These are phyloP conservation scores for Verticillium tricorpus DNA, from an alignment of 2,329 filamentous ascomycete species.

Conservation along the genomic window DNA sequence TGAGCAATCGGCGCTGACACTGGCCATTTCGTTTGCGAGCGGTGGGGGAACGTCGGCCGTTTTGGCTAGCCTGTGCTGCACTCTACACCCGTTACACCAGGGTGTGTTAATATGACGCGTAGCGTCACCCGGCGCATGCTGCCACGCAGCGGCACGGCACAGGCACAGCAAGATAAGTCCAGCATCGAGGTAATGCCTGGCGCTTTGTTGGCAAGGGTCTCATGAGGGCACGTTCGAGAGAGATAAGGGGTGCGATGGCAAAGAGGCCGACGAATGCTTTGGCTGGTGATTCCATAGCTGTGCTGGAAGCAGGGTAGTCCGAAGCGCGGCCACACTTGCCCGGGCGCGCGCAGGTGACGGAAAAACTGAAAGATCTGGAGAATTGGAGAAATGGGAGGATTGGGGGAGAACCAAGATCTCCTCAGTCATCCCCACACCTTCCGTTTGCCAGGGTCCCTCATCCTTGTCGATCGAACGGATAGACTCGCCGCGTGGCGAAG, in stretches of 20 bases:
- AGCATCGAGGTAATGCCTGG: background rate
- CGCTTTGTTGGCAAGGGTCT: background rate
- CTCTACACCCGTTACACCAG: background rate
- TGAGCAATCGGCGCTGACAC: slow-evolving; percentile 7
- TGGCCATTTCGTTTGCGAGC: slow-evolving; percentile 6
- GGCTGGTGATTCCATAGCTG: too few relatives aligned
- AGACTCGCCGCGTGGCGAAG: slow-evolving; percentile 1
- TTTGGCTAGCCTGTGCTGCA: slow-evolving; percentile 2
- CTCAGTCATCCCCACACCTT: background rate
- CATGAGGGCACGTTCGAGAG: too few relatives aligned
- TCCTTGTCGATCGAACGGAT: slow-evolving; percentile 3
- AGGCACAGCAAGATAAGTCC: background rate
- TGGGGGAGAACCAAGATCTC: slow-evolving; percentile 2
- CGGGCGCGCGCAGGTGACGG: background rate
- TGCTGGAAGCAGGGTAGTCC: too few relatives aligned
- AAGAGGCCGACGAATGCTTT: too few relatives aligned
- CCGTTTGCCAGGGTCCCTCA: background rate
- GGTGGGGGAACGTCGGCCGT: slow-evolving; percentile 14
- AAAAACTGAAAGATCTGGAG: background rate
- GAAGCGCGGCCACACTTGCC: background rate
- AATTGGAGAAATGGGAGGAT: background rate
- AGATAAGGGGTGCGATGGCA: too few relatives aligned
- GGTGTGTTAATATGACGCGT: background rate
- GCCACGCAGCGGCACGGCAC: background rate
- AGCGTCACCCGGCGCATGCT: background rate